Evolutionary conservation across 192 early-diverging fungal genomes (phyloP).

Genomic region (Umbelopsis isabellina): DNA sequence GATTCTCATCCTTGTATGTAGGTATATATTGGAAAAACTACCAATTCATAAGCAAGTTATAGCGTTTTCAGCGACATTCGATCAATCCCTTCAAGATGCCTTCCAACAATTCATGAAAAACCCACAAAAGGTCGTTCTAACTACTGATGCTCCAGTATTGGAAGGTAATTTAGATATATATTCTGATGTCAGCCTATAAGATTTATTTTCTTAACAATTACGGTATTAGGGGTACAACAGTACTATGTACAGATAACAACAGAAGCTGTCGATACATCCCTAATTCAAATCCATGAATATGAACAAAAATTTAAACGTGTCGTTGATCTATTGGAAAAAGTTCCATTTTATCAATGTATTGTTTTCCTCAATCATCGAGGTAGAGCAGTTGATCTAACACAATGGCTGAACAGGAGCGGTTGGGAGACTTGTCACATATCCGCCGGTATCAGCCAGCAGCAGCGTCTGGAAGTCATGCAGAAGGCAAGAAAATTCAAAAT

Average conservation of each 20-base stretch:
- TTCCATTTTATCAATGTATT: constrained; percentile 65
- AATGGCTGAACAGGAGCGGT: constrained; percentile 51
- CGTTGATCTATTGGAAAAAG: constrained; percentile 44
- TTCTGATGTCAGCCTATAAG: not conserved
- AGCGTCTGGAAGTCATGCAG: constrained; percentile 52
- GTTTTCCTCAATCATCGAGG: constrained; percentile 57
- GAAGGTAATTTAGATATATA: constrained; percentile 40
- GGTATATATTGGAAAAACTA: constrained; percentile 44
- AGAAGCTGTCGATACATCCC: constrained; percentile 7
- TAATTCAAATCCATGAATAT: constrained; percentile 23
- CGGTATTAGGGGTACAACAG: constrained; percentile 50
- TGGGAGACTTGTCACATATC: constrained; percentile 56
- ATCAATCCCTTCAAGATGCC: constrained; percentile 43
- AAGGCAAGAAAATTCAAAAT: constrained; percentile 57
- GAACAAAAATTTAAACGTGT: constrained; percentile 55
- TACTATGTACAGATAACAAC: constrained; percentile 43
- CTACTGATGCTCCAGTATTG: constrained; percentile 50
- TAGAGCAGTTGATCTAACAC: constrained; percentile 51
- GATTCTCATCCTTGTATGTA: constrained; percentile 19
- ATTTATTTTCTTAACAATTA: not conserved
- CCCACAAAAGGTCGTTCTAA: constrained; percentile 54
- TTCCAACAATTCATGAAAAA: constrained; percentile 45
- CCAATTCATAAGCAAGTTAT: constrained; percentile 53
- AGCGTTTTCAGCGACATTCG: constrained; percentile 65
- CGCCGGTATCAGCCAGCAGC: constrained; percentile 48